Base-by-base conservation (phyloP, 768 basidiomycete genomes). In the Trametes meyenii region DNA sequence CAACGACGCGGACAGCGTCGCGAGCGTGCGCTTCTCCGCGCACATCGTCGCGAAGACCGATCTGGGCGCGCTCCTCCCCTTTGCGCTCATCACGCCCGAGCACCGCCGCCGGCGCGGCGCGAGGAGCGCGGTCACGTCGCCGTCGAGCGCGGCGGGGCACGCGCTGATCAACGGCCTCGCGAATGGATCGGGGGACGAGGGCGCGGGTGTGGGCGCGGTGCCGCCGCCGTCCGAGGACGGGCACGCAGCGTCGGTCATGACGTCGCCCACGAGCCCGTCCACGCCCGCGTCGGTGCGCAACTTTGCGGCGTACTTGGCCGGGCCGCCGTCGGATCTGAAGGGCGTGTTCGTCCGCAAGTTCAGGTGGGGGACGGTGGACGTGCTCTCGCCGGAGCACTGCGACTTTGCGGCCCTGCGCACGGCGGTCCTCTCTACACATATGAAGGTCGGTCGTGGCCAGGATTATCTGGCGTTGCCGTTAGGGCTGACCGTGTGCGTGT, bases 351-450 rank as follows among this genome's bases (percentile, higher is more conserved):
- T 84, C 36, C 78, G 94, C 64, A 86, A 84, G 70, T 96, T 89
- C 73, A 78, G 92, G 67, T 96, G 94, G 94, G 95, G 95, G 38
- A 89, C 83, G 46, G 81, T 96, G 61, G 90, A 94, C 73, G 92
- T 95, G 57, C 83, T 95, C 50, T 81, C 92, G 73, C 91, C 93
- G 54, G 81, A 80, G 29, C 94, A 96, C 65, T 94, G 91, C 67
- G 95, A 97, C 74, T 95, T 94, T 72, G 83, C 89, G 40, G 87
- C 90, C 63, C 76, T 97, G 73, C 83, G 92, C 64, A 93, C 92
- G 14, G 88, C 90, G 53, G 83, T 96, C 55, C 74, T 97, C 59
- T 89, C 90, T 19, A 92, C 89, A 40, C 92, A 94, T 75, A 80
- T 94, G 73, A 92, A 90, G 79, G 92, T 50, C 19, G n/a, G 21